These are phyloP conservation scores for Brassica napus DNA, from an alignment of 345 rosid species.

Conservation along the genomic window Da-Ae NC_063449.1:30945001-30945500, in stretches of 20 bases:
- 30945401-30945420: constrained; percentile 76
- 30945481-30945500: constrained; percentile 72
- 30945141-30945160: background rate
- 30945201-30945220: constrained; percentile 77
- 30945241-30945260: constrained; percentile 92
- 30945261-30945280: constrained; percentile 97
- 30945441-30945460: constrained; percentile 57
- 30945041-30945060: constrained; percentile 87
- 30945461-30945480: constrained; percentile 68
- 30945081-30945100: constrained; percentile 65
- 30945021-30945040: constrained; percentile 73
- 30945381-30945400: constrained; percentile 78
- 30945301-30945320: constrained; percentile 56
- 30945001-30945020: constrained; percentile 63
- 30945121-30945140: constrained; percentile 86
- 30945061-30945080: constrained; percentile 80
- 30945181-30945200: background rate
- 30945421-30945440: constrained; percentile 71
- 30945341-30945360: background rate
- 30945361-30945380: background rate
- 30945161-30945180: background rate
- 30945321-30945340: background rate
- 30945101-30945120: constrained; percentile 87
- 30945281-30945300: constrained; percentile 71
- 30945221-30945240: constrained; percentile 80